These are phyloP conservation scores for Nymphaea thermarum DNA, from an alignment of 164 flowering plant genomes.

Conservation along the genomic window DNA sequence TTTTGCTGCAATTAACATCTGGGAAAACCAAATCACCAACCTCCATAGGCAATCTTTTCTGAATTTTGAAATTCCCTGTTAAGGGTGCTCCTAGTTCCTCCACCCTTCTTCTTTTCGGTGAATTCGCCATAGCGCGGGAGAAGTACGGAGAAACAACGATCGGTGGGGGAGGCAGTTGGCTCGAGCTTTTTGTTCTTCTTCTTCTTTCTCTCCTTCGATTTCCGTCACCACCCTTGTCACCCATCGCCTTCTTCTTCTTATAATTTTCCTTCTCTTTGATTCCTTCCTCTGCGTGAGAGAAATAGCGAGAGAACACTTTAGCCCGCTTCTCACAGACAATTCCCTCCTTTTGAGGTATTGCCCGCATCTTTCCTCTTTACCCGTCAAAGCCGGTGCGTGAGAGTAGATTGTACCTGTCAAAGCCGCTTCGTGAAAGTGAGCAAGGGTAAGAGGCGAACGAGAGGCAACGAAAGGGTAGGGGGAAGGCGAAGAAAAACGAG, in stretches of 20 bases:
- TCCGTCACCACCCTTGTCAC: neutral
- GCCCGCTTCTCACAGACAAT: too few species aligned
- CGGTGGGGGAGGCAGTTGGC: neutral
- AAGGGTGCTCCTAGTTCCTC: neutral
- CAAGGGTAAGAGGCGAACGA: too few species aligned
- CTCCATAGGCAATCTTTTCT: neutral
- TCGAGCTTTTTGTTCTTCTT: neutral
- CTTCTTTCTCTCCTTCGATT: neutral
- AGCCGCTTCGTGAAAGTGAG: too few species aligned
- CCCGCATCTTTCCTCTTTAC: too few species aligned
- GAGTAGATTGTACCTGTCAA: too few species aligned
- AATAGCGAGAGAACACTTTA: too few species aligned
- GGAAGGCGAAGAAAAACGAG: too few species aligned
- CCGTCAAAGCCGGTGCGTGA: too few species aligned
- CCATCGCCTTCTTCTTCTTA: neutral
- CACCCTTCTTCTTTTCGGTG: neutral
- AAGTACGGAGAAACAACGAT: slow-evolving; percentile 1
- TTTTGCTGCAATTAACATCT: neutral
- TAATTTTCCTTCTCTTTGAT: neutral
- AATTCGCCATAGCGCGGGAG: neutral
- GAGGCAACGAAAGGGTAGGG: too few species aligned
- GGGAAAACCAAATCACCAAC: neutral
- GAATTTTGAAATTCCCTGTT: neutral
- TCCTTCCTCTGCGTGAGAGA: neutral
- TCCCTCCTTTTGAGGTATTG: too few species aligned